These are phyloP conservation scores for Moesziomyces globuligerus DNA, from an alignment of 1,284 basidiomycete genomes.

Conservation along the genomic window DNA sequence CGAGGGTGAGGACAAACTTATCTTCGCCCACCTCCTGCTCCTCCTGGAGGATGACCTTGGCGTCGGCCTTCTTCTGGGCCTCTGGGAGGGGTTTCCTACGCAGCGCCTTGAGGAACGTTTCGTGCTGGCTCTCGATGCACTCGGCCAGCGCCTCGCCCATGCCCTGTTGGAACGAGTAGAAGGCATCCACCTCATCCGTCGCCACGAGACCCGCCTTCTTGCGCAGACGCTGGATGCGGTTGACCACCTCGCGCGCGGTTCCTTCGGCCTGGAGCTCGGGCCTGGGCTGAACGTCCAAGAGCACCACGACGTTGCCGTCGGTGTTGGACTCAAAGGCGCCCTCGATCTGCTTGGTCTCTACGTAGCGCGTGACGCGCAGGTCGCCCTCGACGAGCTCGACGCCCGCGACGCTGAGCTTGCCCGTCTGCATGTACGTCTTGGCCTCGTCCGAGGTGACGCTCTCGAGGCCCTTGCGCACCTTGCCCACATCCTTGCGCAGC, in stretches of 20 bases:
- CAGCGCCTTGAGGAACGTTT: constrained; percentile 80
- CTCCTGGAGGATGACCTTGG: constrained; percentile 78
- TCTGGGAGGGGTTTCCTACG: constrained; percentile 70
- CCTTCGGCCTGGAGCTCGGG: constrained; percentile 88
- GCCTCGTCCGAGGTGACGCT: constrained; percentile 82
- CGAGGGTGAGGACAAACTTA: constrained; percentile 74
- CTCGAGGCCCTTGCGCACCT: constrained; percentile 89
- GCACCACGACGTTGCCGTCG: constrained; percentile 92
- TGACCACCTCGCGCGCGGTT: constrained; percentile 87
- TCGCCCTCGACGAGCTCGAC: constrained; percentile 90
- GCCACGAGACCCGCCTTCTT: constrained; percentile 95
- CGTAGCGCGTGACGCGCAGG: constrained; percentile 87
- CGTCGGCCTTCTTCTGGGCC: constrained; percentile 68
- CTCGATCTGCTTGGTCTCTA: constrained; percentile 73
- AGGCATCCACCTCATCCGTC: constrained; percentile 92
- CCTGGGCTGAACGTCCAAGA: constrained; percentile 87
- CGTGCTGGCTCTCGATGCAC: constrained; percentile 78
- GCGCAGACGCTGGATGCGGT: constrained; percentile 92
- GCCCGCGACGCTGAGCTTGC: constrained; percentile 86
- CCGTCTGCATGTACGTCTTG: constrained; percentile 80
- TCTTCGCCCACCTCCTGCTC: constrained; percentile 86
- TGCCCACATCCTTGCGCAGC: constrained; percentile 89
- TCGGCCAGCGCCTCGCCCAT: constrained; percentile 73
- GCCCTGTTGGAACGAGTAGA: constrained; percentile 82
- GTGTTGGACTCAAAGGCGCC: constrained; percentile 82